Evolutionary conservation across 306 rosid species (phyloP), one percentile per base, ranked within the genome.

Genomic region (Quercus aquifolioides): DNA sequence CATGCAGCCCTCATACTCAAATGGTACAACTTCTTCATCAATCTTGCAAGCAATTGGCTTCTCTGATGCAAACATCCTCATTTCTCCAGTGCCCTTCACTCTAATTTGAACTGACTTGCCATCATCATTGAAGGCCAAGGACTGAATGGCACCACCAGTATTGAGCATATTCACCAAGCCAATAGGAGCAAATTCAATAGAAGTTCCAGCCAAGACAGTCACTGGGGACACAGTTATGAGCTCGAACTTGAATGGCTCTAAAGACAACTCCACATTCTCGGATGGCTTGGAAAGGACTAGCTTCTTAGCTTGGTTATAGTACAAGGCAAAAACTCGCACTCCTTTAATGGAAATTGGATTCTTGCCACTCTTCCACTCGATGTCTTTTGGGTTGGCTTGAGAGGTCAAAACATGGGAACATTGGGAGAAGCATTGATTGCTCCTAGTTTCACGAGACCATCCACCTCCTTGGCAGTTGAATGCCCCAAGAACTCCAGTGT

Each of bases 381-480:
- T 89, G 80, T 92, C 99, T 15, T 84, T 88, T 55, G 86, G 82
- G 63, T 74, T 86, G 10, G 86, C 60, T 72, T 83, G 91, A 4
- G 98, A 81, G 30, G 91, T 82, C 33, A 94, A 93, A 55, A 13
- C 5, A 8, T 85, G 88, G n/a, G 97, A 92, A 74, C 46, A 91
- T 52, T 91, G 80, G 10, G 94, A 82, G 28, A 86, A 86, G 69
- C 97, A 87, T 60, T 92, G 92, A 86, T 88, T 95, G 54, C 90
- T 85, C 67, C 98, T 87, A 0, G 84, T 79, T 38, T 95, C 97
- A 0, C 84, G 90, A 54, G 71, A 75, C 99, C 99, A 95, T 0
- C 99, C 99, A 75, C 99, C 99, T 83, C 97, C 99, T 87, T 95
- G 99, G 73, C 98, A 95, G 65, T 95, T 95, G 71, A 95, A 95